Conservation (phyloP, 1,139 yeast species). For the Wickerhamomyces sp. region DNA sequence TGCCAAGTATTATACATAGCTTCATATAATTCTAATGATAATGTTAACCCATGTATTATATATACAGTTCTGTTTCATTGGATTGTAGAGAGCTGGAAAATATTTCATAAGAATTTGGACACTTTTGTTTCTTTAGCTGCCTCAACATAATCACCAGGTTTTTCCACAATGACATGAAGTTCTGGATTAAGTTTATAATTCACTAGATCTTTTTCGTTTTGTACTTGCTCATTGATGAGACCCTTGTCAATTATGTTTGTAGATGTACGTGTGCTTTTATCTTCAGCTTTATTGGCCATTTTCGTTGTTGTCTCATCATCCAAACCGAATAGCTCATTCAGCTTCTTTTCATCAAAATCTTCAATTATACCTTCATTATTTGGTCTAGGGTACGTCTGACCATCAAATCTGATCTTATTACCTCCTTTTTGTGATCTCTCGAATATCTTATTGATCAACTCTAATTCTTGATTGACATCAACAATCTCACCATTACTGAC, state of each 20-base stretch:
- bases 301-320: slow-evolving; percentile 6
- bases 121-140: slow-evolving; percentile 30
- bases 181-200: slow-evolving; percentile 27
- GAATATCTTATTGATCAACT: slow-evolving; percentile 29
- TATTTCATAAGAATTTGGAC: slow-evolving; percentile 26
- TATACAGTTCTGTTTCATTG: neutral
- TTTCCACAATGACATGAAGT: slow-evolving; percentile 29
- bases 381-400: neutral
- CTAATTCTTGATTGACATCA: slow-evolving; percentile 28
- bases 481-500: slow-evolving; percentile 24
- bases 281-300: slow-evolving; percentile 3
- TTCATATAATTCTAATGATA: neutral
- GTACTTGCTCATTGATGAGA: slow-evolving; percentile 17
- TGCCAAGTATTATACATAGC: neutral
- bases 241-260: slow-evolving; percentile 10
- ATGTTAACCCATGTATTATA: neutral
- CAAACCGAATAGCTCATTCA: slow-evolving; percentile 14
- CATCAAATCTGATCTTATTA: slow-evolving; percentile 7
- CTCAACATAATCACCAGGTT: slow-evolving; percentile 30
- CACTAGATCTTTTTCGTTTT: slow-evolving; percentile 24
- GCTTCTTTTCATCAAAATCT: slow-evolving; percentile 14
- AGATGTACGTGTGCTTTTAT: slow-evolving; percentile 3
- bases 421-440: slow-evolving; percentile 13
- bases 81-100: too few relatives aligned
- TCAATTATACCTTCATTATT: neutral